phyloP scores from a whole-genome alignment of 148 eudicot species.

The Vaccinium myrtillus region DNA sequence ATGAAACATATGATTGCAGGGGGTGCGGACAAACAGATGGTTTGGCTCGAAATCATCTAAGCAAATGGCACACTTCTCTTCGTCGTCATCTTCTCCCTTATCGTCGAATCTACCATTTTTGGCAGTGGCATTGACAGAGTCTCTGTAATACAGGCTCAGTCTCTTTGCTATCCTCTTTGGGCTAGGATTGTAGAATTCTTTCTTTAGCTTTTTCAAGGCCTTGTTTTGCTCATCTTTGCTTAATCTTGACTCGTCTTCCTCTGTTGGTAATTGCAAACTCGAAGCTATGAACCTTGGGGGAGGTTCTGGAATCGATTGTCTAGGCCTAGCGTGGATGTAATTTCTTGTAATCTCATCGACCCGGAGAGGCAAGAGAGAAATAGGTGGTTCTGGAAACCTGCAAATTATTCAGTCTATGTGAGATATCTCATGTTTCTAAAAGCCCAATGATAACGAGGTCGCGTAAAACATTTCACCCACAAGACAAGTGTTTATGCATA shows the following conservation, averaged over 20 bases:
- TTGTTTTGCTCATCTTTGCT: constrained; percentile 46
- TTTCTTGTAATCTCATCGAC: constrained; percentile 19
- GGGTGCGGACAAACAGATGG: constrained; percentile 54
- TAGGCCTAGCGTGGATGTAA: not conserved
- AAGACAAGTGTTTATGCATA: not conserved
- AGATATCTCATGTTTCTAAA: not conserved
- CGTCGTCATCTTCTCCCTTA: constrained; percentile 27
- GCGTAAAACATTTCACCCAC: not conserved
- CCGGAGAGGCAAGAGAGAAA: constrained; percentile 9
- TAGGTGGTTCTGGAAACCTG: constrained; percentile 15
- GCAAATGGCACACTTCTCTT: constrained; percentile 73
- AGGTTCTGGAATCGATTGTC: constrained; percentile 4
- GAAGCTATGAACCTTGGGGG: constrained; percentile 10
- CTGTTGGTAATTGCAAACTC: not conserved
- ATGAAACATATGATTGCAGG: constrained; percentile 87
- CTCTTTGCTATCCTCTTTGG: constrained; percentile 44
- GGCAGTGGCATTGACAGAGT: constrained; percentile 3
- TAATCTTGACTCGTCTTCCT: constrained; percentile 35
- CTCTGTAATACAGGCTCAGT: constrained; percentile 45
- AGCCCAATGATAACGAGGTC: not conserved
- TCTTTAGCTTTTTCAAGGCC: constrained; percentile 51
- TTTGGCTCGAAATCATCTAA: constrained; percentile 70
- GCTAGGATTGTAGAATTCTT: constrained; percentile 50
- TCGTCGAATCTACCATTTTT: not conserved
- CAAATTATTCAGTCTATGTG: not conserved